Evolutionary conservation across 352 stramenopile species (phyloP), one percentile per base, ranked within the genome.

Genomic region (Pythium sukuiense): DNA sequence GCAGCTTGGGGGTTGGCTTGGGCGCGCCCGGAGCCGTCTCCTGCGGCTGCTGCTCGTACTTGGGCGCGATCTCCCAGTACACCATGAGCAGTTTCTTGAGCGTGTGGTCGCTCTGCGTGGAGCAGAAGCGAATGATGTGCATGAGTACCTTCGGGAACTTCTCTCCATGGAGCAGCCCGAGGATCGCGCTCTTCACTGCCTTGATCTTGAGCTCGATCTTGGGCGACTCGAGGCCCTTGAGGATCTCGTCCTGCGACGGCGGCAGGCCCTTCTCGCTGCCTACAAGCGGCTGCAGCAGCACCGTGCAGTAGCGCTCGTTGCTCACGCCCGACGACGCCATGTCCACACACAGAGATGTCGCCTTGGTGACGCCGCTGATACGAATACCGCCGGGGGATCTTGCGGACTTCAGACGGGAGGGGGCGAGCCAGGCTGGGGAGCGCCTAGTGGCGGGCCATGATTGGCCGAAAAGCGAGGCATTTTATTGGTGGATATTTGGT

Each of bases 41-140:
- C 14, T 45, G 74, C 55, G 69, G 74, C 76, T 59, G 24, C 13
- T 94, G 89, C 76, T 99, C 96, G 73, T 99, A 99, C 77, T 99
- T 99, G 30, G 96, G 95, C 4, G 98, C 96, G 59, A 99, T 97
- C 76, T 99, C 97, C 96, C 96, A 99, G 79, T 99, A 99, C 58
- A 99, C 85, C 95, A 99, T 99, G 35, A 99, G 90, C 43, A 99
- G 83, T 75, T 99, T 99, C 81, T 99, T 99, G 49, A 99, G 85
- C 71, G 97, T 93, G 81, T 99, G 98, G 82, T 99, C 97, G 59
- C 98, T 97, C 53, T 98, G 97, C 60, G 98, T 99, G 61, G 98
- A 98, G 81, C 97, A 99, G 78, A 99, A 99, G 57, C 95, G 96
- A 73, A 99, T 99, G 59, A 99, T 98, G 78, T 98, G 97, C 98